Conservation (phyloP, 2,329 filamentous ascomycete species). For the Falciphora oryzae region DNA sequence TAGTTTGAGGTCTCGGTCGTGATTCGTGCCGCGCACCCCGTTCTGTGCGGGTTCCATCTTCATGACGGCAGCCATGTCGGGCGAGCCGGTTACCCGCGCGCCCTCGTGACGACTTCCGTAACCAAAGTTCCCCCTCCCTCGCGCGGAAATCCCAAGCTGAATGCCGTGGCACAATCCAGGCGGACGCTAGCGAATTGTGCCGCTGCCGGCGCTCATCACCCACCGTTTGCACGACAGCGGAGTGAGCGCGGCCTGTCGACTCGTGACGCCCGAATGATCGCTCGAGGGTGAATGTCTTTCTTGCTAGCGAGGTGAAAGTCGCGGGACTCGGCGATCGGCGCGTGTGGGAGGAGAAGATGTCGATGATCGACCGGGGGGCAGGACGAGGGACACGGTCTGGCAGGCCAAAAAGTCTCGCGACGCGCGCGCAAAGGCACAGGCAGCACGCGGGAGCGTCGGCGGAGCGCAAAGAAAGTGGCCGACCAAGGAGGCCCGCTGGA, state of each 20-base stretch:
- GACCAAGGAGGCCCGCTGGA: background rate
- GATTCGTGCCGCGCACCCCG: constrained; percentile 45
- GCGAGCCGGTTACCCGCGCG: constrained; percentile 5
- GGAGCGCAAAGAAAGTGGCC: background rate
- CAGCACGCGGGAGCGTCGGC: background rate
- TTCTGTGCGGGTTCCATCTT: constrained; percentile 40
- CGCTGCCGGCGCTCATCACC: background rate
- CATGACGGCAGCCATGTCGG: constrained; percentile 14
- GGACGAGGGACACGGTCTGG: background rate
- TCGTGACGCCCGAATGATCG: background rate
- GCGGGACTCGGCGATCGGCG: background rate
- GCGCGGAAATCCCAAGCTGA: background rate
- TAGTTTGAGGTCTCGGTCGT: constrained; percentile 42
- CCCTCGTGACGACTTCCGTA: background rate
- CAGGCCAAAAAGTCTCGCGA: background rate
- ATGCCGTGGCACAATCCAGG: background rate
- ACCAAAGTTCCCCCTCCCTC: background rate
- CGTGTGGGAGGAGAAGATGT: background rate
- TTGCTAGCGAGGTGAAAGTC: background rate
- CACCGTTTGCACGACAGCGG: background rate
- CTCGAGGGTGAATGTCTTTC: background rate
- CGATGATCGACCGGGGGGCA: background rate
- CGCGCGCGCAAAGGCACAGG: background rate
- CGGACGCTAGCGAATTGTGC: background rate
- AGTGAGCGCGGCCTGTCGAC: background rate